These are phyloP conservation scores for Globisporangium abappressorium DNA, from an alignment of 352 stramenopile genomes.

Conservation along the genomic window DNA sequence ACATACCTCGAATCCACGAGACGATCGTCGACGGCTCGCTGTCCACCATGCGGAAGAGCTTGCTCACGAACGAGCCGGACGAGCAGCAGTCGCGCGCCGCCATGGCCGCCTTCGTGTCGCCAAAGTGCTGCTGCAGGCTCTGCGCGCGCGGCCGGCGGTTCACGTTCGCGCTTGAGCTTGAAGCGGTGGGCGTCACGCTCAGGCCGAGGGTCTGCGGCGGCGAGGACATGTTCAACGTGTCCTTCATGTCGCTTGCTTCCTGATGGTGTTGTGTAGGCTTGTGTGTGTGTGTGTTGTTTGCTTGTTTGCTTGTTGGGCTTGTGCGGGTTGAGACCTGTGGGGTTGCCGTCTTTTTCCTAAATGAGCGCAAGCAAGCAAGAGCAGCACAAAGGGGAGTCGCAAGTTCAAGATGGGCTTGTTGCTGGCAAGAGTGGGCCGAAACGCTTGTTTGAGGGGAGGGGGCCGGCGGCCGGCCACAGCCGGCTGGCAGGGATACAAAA, in stretches of 20 bases:
- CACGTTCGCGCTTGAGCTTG: background rate
- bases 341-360: conserved; percentile 59
- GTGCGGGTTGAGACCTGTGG: conserved; percentile 8
- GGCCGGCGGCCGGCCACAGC: background rate
- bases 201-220: background rate
- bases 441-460: background rate
- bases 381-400: background rate
- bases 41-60: conserved; percentile 85
- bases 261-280: conserved; percentile 9
- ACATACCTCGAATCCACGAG: conserved; percentile 67
- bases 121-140: conserved; percentile 47
- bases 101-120: conserved; percentile 16
- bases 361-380: conserved; percentile 32
- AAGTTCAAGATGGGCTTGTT: conserved; percentile 27
- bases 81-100: conserved; percentile 42
- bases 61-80: conserved; percentile 83
- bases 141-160: conserved; percentile 43
- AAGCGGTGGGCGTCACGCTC: conserved; percentile 13
- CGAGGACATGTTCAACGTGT: conserved; percentile 6
- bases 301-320: conserved; percentile 3
- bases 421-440: background rate
- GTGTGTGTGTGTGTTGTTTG: background rate
- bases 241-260: conserved; percentile 28
- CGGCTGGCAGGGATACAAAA: conserved; percentile 12
- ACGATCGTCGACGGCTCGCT: conserved; percentile 77